These are phyloP conservation scores for Phoma herbarum DNA, from an alignment of 2,329 filamentous ascomycete genomes.

Conservation along the genomic window DNA sequence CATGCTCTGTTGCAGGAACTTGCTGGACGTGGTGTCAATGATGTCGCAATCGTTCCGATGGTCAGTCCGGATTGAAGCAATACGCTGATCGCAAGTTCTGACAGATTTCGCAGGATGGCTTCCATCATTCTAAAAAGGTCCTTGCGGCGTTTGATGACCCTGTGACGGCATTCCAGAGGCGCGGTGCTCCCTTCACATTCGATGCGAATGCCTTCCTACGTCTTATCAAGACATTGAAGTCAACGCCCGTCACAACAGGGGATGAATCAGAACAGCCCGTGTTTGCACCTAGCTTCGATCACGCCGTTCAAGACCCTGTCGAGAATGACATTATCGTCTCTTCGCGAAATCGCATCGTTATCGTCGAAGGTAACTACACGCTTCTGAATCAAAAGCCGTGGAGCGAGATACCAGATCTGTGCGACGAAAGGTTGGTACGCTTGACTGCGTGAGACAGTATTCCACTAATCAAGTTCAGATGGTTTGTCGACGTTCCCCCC, in stretches of 20 bases:
- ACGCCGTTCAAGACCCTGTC: slow-evolving; percentile 36
- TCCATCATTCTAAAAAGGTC: slow-evolving; percentile 34
- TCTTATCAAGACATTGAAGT: slow-evolving; percentile 28
- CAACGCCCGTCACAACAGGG: slow-evolving; percentile 26
- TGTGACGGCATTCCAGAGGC: slow-evolving; percentile 32
- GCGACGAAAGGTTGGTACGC: slow-evolving; percentile 30
- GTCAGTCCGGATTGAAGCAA: slow-evolving; percentile 19
- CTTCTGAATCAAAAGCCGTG: slow-evolving; percentile 35
- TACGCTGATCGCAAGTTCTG: background rate
- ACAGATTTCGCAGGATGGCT: slow-evolving; percentile 32
- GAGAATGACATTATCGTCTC: slow-evolving; percentile 30
- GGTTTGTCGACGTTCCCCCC: slow-evolving; percentile 37
- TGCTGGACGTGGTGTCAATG: slow-evolving; percentile 23
- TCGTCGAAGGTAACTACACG: slow-evolving; percentile 41
- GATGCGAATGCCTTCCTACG: slow-evolving; percentile 32
- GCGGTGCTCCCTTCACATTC: slow-evolving; percentile 41
- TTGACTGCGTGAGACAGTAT: background rate
- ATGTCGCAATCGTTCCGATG: slow-evolving; percentile 39
- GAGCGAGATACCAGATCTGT: slow-evolving; percentile 27
- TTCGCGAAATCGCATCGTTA: slow-evolving; percentile 32
- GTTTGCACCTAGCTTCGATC: slow-evolving; percentile 37
- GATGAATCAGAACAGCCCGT: slow-evolving; percentile 28
- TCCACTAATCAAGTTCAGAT: slow-evolving; percentile 24
- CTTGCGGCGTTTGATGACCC: slow-evolving; percentile 32
- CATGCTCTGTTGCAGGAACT: slow-evolving; percentile 34